Evolutionary conservation across 2,329 filamentous ascomycete species (phyloP), one percentile per base, ranked within the genome.

Genomic region (Phyllachora maydis): DNA sequence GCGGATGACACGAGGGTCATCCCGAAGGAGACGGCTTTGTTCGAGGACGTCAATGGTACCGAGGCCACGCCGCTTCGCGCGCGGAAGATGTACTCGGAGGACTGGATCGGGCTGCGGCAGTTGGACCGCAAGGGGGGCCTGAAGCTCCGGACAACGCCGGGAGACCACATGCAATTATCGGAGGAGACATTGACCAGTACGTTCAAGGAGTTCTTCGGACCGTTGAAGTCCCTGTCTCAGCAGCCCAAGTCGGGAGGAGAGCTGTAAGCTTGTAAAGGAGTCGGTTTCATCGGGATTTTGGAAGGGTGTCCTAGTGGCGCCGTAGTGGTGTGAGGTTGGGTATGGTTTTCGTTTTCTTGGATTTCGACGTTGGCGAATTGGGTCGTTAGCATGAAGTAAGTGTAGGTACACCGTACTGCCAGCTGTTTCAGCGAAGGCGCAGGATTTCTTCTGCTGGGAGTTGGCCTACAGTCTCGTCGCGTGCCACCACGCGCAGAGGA

Each of bases 21-120:
- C 23, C 88, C 88, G 19, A 91, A 85, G 56, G 76, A 93, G 59
- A 78, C 71, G 19, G 62, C 73, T 4, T 93, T 82, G 77, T 98
- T 95, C 43, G 67, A 70, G 18, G 82, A 95, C 43, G 73, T 88
- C 22, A 81, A 88, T 45, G 56, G 54, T 16, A 76, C 68, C 4
- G 60, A 69, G 30, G 55, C 69, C 12, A 77, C 66, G 21, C 60
- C 60, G 10, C 48, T 98, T 42, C 59, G 64, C 33, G 63, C 82
- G 24, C 59, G 78, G 28, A 45, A 48, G 14, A 54, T 95, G 2
- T 98, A 93, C 46, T 65, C 63, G 35, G 74, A 95, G 49, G 85
- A 98, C 51, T 98, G 88, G 88, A 52, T 98, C 14, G 88, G 88
- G 1, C 52, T 98, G 43, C 76, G 65, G 44, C 50, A 53, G 36